A percentile compares a stretch with the other conserved stretches of the same genome.
These are phyloP conservation scores for Firmiana major DNA, from an alignment of 345 rosid genomes.

Conservation along the genomic window DNA sequence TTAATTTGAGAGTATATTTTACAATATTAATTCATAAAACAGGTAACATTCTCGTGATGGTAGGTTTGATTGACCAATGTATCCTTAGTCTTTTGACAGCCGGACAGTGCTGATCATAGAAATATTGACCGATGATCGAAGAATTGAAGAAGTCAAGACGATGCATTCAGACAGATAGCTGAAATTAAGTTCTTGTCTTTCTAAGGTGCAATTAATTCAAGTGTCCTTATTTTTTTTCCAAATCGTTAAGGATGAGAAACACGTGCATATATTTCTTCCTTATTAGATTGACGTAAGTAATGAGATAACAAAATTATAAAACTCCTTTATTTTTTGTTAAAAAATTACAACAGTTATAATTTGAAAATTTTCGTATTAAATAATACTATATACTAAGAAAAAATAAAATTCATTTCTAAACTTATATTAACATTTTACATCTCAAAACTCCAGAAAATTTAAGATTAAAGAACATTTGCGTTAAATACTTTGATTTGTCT, in stretches of 20 bases:
- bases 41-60: constrained; percentile 1
- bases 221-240: no score
- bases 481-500: no score
- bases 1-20: background rate
- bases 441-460: no score
- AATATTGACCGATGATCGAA: background rate
- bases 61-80: background rate
- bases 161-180: background rate
- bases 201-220: background rate
- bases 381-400: no score
- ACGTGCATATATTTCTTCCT: background rate
- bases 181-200: background rate
- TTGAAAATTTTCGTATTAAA: no score
- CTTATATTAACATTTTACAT: no score
- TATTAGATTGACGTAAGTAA: background rate
- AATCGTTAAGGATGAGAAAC: no score
- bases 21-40: background rate
- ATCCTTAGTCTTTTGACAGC: background rate
- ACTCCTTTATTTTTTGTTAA: no score
- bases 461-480: no score
- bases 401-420: no score
- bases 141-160: background rate
- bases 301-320: no score
- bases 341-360: no score
- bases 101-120: background rate